Evolutionary conservation across 345 rosid species (phyloP), one percentile per base, ranked within the genome.

Genomic region (Lenwebbia sp.): DNA sequence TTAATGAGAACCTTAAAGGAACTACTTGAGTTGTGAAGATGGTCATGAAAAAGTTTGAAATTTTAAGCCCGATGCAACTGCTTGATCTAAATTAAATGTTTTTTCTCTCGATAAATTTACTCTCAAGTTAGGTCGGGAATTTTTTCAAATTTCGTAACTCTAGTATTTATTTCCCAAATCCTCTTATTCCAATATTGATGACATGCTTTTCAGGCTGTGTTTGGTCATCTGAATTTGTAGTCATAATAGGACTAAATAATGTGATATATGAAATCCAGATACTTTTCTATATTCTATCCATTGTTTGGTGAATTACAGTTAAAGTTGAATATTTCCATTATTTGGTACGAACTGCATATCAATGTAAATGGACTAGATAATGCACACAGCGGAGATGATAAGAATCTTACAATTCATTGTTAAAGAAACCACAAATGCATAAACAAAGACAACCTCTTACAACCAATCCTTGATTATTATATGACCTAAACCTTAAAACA

Each of bases 201-300:
- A 10, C 21, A 9, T 70, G 12, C 47, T 37, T 70, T 37, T 33
- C 13, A 19, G 1, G 78, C 2, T 1, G 5, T 30, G 8, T 15
- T 7, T 62, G 2, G 0, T 30, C 1, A 2, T 62, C 1, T 15
- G 19, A 19, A 62, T 15, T 62, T 62, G 11, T 28, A 62, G 40
- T 2, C 0, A 30, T 0, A 7, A 3, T 15, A 2, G 1, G 22
- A 6, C 41, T 15, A 9, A 40, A 30, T 7, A 7, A 17, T 1
- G 3, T 53, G 13, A 0, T 0, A 60, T 28, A 60, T n/a, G 3
- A 60, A 60, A 60, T 60, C 30, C 3, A 2, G 1, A 2, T 13
- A 60, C 14, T 14, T 60, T 0, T 3, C 2, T 13, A 28, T 60
- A 30, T 60, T 2, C 4, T 60, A 60, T 28, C 0, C 2, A 6